phyloP scores from a whole-genome alignment of 2,329 filamentous ascomycete species.

The Xylaria hypoxylon region DNA sequence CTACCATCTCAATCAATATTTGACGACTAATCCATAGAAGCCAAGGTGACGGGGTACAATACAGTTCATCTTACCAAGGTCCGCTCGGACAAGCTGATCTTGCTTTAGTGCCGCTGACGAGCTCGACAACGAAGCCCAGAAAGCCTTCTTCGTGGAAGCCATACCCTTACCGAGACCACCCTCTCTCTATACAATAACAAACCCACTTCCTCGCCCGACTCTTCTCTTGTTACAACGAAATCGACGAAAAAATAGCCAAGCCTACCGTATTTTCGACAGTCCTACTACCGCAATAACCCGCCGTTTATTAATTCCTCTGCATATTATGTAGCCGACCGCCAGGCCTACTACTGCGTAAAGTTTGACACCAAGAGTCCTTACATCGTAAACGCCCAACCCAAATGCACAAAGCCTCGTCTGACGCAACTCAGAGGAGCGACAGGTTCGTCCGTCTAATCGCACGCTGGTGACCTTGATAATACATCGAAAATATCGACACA shows the following conservation, averaged over 20 bases:
- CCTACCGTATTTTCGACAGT: too few relatives aligned
- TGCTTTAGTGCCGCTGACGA: neutral
- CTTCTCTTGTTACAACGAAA: neutral
- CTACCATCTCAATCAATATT: too few relatives aligned
- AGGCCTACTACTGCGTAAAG: neutral
- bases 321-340: neutral
- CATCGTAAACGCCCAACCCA: neutral
- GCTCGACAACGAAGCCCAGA: neutral
- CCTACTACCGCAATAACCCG: too few relatives aligned
- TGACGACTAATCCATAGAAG: neutral
- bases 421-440: too few relatives aligned
- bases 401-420: neutral
- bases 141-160: neutral
- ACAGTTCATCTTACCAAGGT: neutral
- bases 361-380: neutral
- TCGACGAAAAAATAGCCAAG: too few relatives aligned
- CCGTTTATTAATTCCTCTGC: neutral
- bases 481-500: too few relatives aligned
- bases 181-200: neutral
- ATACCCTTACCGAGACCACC: neutral
- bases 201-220: too few relatives aligned
- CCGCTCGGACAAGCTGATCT: neutral
- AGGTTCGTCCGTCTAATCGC: neutral
- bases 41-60: too few relatives aligned
- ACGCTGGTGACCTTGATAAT: too few relatives aligned